These are phyloP conservation scores for Acacia concinna DNA, from an alignment of 331 rosid genomes.

Conservation along the genomic window DNA sequence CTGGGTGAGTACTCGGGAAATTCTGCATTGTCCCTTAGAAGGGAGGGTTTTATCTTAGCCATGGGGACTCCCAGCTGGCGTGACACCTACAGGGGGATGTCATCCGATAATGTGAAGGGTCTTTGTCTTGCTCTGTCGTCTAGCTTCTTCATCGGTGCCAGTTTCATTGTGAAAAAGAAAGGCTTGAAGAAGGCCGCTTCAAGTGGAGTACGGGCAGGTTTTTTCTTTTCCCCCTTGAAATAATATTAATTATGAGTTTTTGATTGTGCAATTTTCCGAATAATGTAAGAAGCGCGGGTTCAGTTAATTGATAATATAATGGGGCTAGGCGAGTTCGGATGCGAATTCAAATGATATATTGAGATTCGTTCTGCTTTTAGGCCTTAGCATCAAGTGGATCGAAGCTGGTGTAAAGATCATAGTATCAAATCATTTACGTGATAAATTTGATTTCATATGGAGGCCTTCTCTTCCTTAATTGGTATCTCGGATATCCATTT, in stretches of 20 bases:
- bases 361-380: constrained; percentile 10
- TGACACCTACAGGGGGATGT: constrained; percentile 55
- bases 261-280: not conserved
- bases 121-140: constrained; percentile 78
- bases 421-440: not conserved
- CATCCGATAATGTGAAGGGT: constrained; percentile 83
- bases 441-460: not conserved
- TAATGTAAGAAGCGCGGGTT: not conserved
- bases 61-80: constrained; percentile 58
- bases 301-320: not conserved
- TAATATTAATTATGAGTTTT: not conserved
- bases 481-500: not conserved
- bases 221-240: not conserved
- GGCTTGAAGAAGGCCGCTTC: constrained; percentile 94
- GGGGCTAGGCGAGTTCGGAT: not conserved
- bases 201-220: constrained; percentile 87
- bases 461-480: not conserved
- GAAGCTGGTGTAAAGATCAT: not conserved
- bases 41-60: constrained; percentile 2
- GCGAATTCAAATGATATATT: not conserved
- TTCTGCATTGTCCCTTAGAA: not conserved
- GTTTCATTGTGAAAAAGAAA: constrained; percentile 92
- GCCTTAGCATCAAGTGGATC: constrained; percentile 12
- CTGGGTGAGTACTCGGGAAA: not conserved
- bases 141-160: constrained; percentile 85